Conservation (phyloP, 208 protist species). For the Acanthamoeba triangularis region DNA sequence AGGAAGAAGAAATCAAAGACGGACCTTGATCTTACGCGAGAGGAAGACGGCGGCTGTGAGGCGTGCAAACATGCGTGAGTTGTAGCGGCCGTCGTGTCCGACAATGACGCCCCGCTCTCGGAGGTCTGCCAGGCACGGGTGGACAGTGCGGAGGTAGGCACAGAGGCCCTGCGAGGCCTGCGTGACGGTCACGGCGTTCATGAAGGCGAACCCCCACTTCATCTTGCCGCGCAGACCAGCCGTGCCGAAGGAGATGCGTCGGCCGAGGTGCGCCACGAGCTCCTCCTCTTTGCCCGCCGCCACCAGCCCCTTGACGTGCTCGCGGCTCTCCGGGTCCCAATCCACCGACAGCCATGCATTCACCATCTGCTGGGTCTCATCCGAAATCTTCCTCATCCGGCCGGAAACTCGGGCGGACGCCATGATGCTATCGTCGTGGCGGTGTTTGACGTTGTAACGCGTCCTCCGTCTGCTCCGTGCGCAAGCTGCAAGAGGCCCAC, state of each 20-base stretch:
- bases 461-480: neutral
- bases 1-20: constrained; percentile 84
- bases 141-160: constrained; percentile 31
- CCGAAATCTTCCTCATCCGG: constrained; percentile 18
- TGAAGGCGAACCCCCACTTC: constrained; percentile 95
- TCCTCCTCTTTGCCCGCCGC: constrained; percentile 68
- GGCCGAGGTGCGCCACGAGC: constrained; percentile 85
- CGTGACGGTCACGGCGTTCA: constrained; percentile 98
- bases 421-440: neutral
- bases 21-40: constrained; percentile 91
- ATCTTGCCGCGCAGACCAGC: constrained; percentile 96
- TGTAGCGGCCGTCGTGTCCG: constrained; percentile 97
- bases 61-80: constrained; percentile 94
- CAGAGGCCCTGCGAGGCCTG: constrained; percentile 95
- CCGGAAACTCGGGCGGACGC: neutral
- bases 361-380: constrained; percentile 35
- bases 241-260: constrained; percentile 96
- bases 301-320: constrained; percentile 53
- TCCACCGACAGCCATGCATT: constrained; percentile 51
- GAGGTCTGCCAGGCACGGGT: constrained; percentile 80
- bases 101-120: constrained; percentile 92
- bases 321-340: constrained; percentile 48
- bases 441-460: neutral
- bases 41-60: constrained; percentile 95
- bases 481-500: too few relatives aligned